Conservation (phyloP, 331 rosid species). For the Saraca asoca region DNA sequence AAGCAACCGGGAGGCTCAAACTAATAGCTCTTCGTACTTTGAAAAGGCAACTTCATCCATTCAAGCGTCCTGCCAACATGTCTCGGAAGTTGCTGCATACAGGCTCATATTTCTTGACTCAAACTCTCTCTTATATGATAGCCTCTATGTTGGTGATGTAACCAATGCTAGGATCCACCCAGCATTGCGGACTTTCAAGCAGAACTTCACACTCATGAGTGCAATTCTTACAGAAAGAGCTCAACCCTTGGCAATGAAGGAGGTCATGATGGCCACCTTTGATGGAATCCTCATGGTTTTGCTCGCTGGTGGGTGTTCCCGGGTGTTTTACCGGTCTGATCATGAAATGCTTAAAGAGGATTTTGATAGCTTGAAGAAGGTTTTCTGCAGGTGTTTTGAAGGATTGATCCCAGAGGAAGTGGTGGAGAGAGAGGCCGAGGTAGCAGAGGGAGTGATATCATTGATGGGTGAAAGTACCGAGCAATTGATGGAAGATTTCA, state of each 20-base stretch:
- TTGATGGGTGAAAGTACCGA: conserved; percentile 74
- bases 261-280: conserved; percentile 84
- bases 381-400: conserved; percentile 73
- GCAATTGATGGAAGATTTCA: conserved; percentile 79
- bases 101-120: conserved; percentile 88
- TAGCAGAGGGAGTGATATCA: conserved; percentile 68
- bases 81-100: conserved; percentile 88
- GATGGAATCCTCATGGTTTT: conserved; percentile 85
- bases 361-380: conserved; percentile 65
- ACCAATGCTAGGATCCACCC: conserved; percentile 71
- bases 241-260: conserved; percentile 76
- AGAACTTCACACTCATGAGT: conserved; percentile 72
- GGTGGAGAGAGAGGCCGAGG: conserved; percentile 76
- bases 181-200: conserved; percentile 67
- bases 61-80: conserved; percentile 65
- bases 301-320: conserved; percentile 82
- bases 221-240: conserved; percentile 64
- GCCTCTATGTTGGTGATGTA: conserved; percentile 66
- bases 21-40: conserved; percentile 52
- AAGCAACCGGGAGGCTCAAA: conserved; percentile 36
- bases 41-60: conserved; percentile 48
- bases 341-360: conserved; percentile 72
- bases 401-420: conserved; percentile 73
- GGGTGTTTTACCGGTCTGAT: conserved; percentile 61
- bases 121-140: conserved; percentile 64